Evolutionary conservation across 1,284 basidiomycete genomes (phyloP), one percentile per base, ranked within the genome.

Genomic region (Irpex sp.): DNA sequence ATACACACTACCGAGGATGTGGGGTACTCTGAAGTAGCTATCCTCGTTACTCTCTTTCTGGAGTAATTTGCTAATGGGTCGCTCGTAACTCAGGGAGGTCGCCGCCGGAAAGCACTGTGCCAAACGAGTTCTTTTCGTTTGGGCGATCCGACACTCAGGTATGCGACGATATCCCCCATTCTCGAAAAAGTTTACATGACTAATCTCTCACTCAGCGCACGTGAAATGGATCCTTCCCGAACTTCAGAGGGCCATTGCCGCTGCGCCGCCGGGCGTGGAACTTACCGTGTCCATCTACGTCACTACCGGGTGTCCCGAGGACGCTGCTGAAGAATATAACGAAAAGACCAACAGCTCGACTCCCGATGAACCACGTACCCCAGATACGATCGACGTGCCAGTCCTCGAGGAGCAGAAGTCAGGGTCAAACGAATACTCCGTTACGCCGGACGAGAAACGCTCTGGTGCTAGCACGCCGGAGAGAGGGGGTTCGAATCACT

Each of bases 1-100:
- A 4, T 83, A 79, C 61, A 80, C 77, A 1, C 68, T 83, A 2
- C 78, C 82, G 6, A 67, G 81, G 5, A 69, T 83, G 26, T 66
- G 80, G 31, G 76, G 79, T 66, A 65, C 79, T 2, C 69, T 83
- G 17, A 69, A 69, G 81, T 82, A 60, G 50, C 73, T 58, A 11
- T n/a, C 36, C 13, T 64, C 37, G 35, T 43, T 47, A 17, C 53
- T 7, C 15, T 54, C 13, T 31, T 56, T n/a, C 21, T 26, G 33
- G 5, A 9, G 13, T 39, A 9, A 35, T 21, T 4, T 36, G 43
- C 51, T 53, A 1, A 50, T 55, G 5, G 56, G 26, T 5, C n/a
- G 5, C n/a, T 46, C 19, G 1, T 47, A 19, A 13, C 55, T 4
- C 47, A 71, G 67, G 73, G 68, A 62, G 64, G 70, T 67, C 50